A percentile compares a stretch with the other conserved stretches of the same genome.
phyloP scores from a whole-genome alignment of 164 flowering plant species.

The Umbilicus rupestris region DNA sequence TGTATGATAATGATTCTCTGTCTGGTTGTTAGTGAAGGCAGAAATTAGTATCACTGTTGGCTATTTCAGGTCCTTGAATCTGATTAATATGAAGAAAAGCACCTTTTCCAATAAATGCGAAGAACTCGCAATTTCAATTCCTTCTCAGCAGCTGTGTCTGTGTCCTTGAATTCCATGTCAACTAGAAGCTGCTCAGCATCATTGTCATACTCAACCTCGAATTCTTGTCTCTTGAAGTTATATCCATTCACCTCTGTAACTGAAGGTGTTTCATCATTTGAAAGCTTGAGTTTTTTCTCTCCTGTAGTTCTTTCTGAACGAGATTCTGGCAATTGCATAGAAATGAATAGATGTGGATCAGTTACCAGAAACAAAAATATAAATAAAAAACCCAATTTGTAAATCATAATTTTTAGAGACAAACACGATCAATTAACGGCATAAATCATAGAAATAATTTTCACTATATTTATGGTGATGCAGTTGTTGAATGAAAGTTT shows the following conservation, averaged over 20 bases:
- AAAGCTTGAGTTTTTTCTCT: constrained; percentile 63
- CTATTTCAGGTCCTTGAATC: not conserved
- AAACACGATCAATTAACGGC: not conserved
- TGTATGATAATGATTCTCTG: not conserved
- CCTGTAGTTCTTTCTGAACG: constrained; percentile 70
- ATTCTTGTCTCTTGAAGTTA: constrained; percentile 88
- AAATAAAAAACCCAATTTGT: not conserved
- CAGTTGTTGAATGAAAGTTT: not conserved
- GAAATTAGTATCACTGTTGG: not conserved
- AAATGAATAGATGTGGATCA: not conserved
- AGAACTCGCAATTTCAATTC: constrained; percentile 71
- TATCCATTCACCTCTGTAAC: constrained; percentile 74
- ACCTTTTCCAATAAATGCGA: constrained; percentile 72
- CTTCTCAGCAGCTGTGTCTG: constrained; percentile 64
- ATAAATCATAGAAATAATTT: too few relatives aligned
- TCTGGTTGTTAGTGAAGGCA: not conserved
- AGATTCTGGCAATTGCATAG: constrained; percentile 24
- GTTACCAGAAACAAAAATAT: not conserved
- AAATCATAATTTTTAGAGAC: not conserved
- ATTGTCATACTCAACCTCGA: constrained; percentile 92
- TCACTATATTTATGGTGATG: too few relatives aligned
- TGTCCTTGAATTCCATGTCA: constrained; percentile 93
- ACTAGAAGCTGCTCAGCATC: constrained; percentile 93
- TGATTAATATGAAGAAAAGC: not conserved
- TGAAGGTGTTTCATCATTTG: constrained; percentile 58